phyloP scores from a whole-genome alignment of 2,329 filamentous ascomycete species.

The Fusarium neocosmosporiellum region DNA sequence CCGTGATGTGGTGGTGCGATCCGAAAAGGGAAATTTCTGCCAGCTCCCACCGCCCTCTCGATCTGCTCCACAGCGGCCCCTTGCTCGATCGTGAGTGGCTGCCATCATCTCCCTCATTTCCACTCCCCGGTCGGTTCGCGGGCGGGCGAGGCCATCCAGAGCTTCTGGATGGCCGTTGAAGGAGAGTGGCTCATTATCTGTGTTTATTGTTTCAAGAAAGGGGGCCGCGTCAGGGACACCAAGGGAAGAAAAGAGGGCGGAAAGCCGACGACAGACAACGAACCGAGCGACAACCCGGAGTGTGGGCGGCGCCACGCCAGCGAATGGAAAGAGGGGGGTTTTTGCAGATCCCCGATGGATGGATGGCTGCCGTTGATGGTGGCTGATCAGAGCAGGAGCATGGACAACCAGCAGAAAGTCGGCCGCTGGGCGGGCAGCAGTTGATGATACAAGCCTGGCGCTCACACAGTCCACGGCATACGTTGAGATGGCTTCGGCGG shows the following conservation, averaged over 20 bases:
- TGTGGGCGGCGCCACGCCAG: constrained; percentile 24
- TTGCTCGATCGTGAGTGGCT: constrained; percentile 22
- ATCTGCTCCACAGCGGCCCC: constrained; percentile 1
- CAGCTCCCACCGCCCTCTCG: constrained; percentile 4
- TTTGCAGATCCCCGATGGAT: constrained; percentile 2
- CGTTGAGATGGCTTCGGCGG: constrained; percentile 10
- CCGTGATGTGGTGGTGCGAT: neutral
- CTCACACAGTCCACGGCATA: constrained; percentile 10
- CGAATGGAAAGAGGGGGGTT: constrained; percentile 16
- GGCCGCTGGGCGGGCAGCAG: neutral
- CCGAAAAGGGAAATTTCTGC: constrained; percentile 11
- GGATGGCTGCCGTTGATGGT: constrained; percentile 11
- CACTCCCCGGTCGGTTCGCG: constrained; percentile 8
- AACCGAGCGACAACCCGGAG: constrained; percentile 17
- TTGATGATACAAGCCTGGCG: neutral
- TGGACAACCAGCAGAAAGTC: neutral
- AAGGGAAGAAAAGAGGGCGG: neutral
- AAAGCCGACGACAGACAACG: constrained; percentile 10
- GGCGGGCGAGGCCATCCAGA: neutral
- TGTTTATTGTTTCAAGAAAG: constrained; percentile 33
- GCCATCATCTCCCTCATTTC: constrained; percentile 28
- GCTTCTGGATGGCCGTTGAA: neutral
- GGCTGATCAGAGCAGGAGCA: constrained; percentile 2
- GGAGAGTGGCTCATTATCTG: constrained; percentile 21
- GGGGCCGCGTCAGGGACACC: constrained; percentile 24